Conservation (phyloP, 2,329 filamentous ascomycete genomes). For the Cytospora piceae region DNA sequence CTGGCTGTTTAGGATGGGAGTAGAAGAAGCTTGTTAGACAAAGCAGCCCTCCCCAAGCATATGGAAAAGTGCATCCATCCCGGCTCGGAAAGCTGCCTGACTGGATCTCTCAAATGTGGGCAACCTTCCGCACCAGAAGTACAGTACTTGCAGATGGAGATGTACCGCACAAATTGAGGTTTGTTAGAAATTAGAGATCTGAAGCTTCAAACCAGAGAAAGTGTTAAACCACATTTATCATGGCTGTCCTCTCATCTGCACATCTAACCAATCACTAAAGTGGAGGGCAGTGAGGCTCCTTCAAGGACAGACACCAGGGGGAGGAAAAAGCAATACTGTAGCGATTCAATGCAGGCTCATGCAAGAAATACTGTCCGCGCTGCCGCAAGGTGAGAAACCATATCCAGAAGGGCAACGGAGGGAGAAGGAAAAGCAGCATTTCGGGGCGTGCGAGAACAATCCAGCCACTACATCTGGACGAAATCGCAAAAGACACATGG, state of each 20-base stretch:
- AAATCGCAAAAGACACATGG: conserved; percentile 17
- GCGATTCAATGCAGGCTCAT: conserved; percentile 17
- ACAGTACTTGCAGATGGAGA: background rate
- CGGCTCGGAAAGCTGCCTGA: conserved; percentile 1
- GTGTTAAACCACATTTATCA: background rate
- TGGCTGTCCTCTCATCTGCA: conserved; percentile 22
- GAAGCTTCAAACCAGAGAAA: background rate
- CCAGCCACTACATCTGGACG: conserved; percentile 16
- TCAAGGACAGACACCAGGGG: background rate
- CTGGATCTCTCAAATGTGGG: background rate
- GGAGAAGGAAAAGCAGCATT: conserved; percentile 9
- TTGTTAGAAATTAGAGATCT: conserved; percentile 3
- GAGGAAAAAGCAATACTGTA: conserved; percentile 15
- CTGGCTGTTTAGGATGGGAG: conserved; percentile 13
- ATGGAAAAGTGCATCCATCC: background rate
- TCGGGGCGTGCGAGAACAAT: conserved; percentile 4
- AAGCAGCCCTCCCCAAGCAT: conserved; percentile 4
- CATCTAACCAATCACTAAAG: conserved; percentile 13
- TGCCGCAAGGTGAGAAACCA: conserved; percentile 7
- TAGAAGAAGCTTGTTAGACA: conserved; percentile 15
- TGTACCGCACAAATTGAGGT: conserved; percentile 7
- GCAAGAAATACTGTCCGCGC: conserved; percentile 14
- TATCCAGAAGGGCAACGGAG: conserved; percentile 8
- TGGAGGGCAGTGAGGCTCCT: conserved; percentile 10
- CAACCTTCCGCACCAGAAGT: conserved; percentile 1